phyloP scores from a whole-genome alignment of 2,329 filamentous ascomycete species.

The Monilinia laxa region DNA sequence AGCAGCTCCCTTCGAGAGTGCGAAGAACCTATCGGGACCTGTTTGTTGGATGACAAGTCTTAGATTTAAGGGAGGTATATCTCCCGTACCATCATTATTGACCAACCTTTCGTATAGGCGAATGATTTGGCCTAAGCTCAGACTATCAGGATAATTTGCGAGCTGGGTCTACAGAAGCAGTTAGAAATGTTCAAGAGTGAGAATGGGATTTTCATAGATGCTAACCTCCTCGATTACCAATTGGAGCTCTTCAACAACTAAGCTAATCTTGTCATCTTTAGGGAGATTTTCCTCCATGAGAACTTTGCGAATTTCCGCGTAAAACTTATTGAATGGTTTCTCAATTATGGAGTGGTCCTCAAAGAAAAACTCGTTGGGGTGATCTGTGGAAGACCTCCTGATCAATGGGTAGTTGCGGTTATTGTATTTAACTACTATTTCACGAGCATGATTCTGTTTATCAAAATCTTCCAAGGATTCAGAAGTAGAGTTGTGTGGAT shows the following conservation, averaged over 20 bases:
- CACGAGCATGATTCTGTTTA: constrained; percentile 4
- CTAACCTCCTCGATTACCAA: constrained; percentile 59
- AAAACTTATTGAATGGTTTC: constrained; percentile 53
- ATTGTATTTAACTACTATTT: constrained; percentile 22
- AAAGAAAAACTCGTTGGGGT: constrained; percentile 56
- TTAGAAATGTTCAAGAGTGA: constrained; percentile 35
- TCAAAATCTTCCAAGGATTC: constrained; percentile 13
- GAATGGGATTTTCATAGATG: constrained; percentile 21
- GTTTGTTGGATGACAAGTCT: constrained; percentile 54
- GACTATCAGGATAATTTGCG: constrained; percentile 48
- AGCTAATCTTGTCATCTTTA: constrained; percentile 56
- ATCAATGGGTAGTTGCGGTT: constrained; percentile 21
- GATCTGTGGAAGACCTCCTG: constrained; percentile 40
- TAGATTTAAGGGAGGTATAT: constrained; percentile 57
- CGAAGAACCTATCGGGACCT: constrained; percentile 52
- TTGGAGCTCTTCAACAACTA: constrained; percentile 55
- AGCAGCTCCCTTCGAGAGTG: constrained; percentile 52
- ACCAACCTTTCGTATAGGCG: constrained; percentile 58
- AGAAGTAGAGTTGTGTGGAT: not conserved
- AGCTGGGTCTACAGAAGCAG: constrained; percentile 43
- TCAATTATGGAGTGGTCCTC: constrained; percentile 55
- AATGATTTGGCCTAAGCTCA: constrained; percentile 57
- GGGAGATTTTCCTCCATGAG: constrained; percentile 53
- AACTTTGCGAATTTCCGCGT: constrained; percentile 54
- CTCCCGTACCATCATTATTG: constrained; percentile 55